Evolutionary conservation across 345 rosid species (phyloP).

Genomic region (Nasturtium officinale): DNA sequence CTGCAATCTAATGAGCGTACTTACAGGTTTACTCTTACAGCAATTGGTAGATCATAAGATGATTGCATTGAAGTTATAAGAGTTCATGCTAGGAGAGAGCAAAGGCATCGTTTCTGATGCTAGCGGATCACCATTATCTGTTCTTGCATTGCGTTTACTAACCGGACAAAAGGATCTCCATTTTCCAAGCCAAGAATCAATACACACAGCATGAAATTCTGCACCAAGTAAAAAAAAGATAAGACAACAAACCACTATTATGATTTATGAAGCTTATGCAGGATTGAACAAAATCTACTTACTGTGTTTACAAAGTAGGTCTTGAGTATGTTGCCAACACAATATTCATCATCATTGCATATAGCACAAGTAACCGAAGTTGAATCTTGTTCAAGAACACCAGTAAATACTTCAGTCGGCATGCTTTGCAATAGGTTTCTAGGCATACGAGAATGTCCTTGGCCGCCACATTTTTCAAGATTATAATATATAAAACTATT

Average conservation of each 20-base stretch:
- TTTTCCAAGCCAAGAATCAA: constrained; percentile 78
- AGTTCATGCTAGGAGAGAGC: constrained; percentile 54
- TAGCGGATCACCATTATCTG: constrained; percentile 54
- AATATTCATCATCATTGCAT: constrained; percentile 86
- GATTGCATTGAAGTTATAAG: constrained; percentile 54
- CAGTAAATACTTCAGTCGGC: constrained; percentile 68
- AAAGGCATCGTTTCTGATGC: constrained; percentile 76
- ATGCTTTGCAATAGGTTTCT: constrained; percentile 66
- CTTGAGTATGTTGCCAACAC: constrained; percentile 75
- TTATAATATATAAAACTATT: background rate
- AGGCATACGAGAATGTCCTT: constrained; percentile 71
- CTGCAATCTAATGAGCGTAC: background rate
- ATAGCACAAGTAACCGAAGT: constrained; percentile 77
- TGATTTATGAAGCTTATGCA: background rate
- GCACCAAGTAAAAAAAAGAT: background rate
- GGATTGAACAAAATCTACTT: constrained; percentile 36
- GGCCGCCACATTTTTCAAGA: constrained; percentile 54
- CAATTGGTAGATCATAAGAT: constrained; percentile 35
- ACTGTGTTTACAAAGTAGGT: constrained; percentile 80
- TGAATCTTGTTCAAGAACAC: constrained; percentile 66
- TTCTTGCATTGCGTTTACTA: constrained; percentile 80
- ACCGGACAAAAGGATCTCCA: constrained; percentile 90
- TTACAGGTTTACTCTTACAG: background rate
- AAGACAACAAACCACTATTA: background rate
- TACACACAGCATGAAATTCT: constrained; percentile 80